Evolutionary conservation across 768 basidiomycete species (phyloP).

Genomic region (Agrocybe praecox): DNA sequence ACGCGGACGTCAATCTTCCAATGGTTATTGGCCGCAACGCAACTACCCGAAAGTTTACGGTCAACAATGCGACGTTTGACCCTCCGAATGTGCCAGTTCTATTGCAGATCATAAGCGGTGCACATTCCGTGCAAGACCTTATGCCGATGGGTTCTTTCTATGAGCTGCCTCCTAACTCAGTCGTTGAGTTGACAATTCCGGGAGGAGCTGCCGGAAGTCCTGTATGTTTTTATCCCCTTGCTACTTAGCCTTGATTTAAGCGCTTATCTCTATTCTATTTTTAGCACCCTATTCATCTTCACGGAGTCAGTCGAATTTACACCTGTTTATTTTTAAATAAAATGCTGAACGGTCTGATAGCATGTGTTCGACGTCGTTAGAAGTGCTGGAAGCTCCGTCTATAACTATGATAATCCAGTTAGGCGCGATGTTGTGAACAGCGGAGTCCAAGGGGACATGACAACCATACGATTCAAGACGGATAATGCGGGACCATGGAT

Average conservation of each 20-base stretch:
- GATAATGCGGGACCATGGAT: constrained; percentile 66
- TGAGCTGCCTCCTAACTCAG: constrained; percentile 37
- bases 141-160: constrained; percentile 43
- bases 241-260: neutral
- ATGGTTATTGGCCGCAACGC: constrained; percentile 27
- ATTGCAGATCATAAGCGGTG: constrained; percentile 47
- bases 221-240: constrained; percentile 21
- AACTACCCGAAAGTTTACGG: constrained; percentile 18
- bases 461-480: constrained; percentile 58
- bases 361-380: constrained; percentile 41
- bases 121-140: constrained; percentile 32
- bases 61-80: constrained; percentile 21
- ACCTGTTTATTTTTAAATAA: neutral
- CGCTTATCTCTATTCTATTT: neutral
- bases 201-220: constrained; percentile 35
- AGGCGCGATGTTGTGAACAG: constrained; percentile 39
- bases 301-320: constrained; percentile 30
- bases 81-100: constrained; percentile 45
- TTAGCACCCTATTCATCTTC: constrained; percentile 45
- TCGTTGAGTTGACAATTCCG: constrained; percentile 48
- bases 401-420: constrained; percentile 52
- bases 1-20: constrained; percentile 36
- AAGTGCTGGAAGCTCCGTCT: constrained; percentile 35
- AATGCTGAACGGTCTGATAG: constrained; percentile 13
- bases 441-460: constrained; percentile 32